Base-by-base conservation (phyloP, 2,329 filamentous ascomycete genomes). In the Colletotrichum euphorbiae region DNA sequence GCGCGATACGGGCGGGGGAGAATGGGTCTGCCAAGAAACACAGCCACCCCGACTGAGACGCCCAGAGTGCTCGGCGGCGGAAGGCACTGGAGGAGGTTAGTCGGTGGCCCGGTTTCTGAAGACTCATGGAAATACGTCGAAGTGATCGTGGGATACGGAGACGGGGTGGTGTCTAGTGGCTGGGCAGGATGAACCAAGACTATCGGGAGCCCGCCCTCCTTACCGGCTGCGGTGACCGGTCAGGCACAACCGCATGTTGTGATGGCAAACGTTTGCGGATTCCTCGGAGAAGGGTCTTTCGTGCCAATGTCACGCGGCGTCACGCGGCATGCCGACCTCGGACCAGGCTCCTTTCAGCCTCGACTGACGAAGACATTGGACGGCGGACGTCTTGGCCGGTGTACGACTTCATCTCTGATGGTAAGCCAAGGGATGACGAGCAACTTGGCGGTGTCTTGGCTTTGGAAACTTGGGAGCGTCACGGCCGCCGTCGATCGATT, bases 11-110 rank as follows among this genome's bases (percentile, higher is more conserved):
- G 61, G 65, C 54, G 60, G 52, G 65, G 57, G 40, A 59, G 17
- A 38, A 68, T 61, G 54, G 65, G 54, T 68, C 65, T 48, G 65
- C 65, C 61, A 46, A 68, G 65, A 65, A 68, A 68, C 65, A 68
- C 61, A 68, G 65, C 65, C 61, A 68, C 61, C 52, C 65, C 65
- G 65, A 65, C 52, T 68, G 61, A 65, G 65, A 65, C 61, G 65
- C 65, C 65, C 61, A 68, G 65, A 28, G 28, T n/a, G 46, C 61
- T 68, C 60, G 60, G 60, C 65, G 54, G 58, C 58, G 58, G 58
- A 28, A 40, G 52, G 12, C 42, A 33, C 40, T 36, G 51, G 40
- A 31, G 40, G 33, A 48, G 40, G 15, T 52, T 24, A 21, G 36
- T 33, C 28, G 46, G 36, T 3, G 42, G 21, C 15, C 19, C 63